Evolutionary conservation across 768 basidiomycete species (phyloP), one percentile per base, ranked within the genome.

Genomic region (Neoboletus brunneissimus): DNA sequence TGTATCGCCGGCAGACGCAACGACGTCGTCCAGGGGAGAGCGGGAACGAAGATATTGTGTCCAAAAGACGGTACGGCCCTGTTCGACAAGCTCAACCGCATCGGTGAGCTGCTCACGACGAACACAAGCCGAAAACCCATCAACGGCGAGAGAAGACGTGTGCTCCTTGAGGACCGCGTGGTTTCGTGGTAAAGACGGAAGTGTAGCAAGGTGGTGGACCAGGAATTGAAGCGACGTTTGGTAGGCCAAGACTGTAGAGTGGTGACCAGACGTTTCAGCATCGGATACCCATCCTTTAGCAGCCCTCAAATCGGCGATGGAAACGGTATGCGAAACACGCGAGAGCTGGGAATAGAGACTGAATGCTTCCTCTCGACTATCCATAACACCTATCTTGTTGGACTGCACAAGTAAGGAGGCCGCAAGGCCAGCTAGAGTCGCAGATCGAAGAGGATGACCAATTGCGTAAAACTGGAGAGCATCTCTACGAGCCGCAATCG

Each of bases 71-170:
- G 49, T 53, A 45, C 64, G 51, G 9, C 66, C 66, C 12, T 67
- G 67, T 52, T 66, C 66, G 7, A 74, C 55, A 66, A 71, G 72
- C 51, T 74, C 67, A 12, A 73, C 54, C 38, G 63, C 67, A 13
- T 47, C 44, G 12, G 63, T 57, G 18, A 54, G 53, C 25, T 57
- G 23, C 11, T 47, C 47, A 4, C 45, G 43, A 8, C 42, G 55
- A 15, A 66, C 64, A 44, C 55, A 60, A 2, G 53, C 46, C 12
- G 60, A 56, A 34, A 61, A 58, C 2, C 50, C 60, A 54, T 62
- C 56, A 3, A 43, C 20, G 4, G 51, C 27, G 23, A 62, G 49
- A 10, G 60, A 51, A 6, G 41, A 23, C 18, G 38, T 31, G 40
- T 49, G 18, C 31, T 48, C 16, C 20, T 48, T 62, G 16, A 46